A percentile compares a stretch with the other conserved stretches of the same genome.
Evolutionary conservation across 345 rosid species (phyloP).

Genomic region (Geranium brycei): DNA sequence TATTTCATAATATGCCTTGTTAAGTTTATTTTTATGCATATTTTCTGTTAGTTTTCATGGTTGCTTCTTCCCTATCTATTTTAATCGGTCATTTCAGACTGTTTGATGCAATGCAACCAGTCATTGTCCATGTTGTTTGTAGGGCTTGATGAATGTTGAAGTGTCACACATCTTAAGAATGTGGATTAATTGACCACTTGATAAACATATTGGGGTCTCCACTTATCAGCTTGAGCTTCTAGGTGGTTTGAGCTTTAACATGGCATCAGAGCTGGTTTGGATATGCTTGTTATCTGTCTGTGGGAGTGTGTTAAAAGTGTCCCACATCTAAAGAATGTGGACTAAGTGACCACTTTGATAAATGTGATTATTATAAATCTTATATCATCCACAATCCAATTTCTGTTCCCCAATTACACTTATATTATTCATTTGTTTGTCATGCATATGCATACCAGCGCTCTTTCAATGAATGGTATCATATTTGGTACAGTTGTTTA

Average conservation of each 20-base stretch:
- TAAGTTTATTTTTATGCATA: not conserved
- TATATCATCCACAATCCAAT: not conserved
- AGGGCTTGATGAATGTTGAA: not conserved
- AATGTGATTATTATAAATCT: not conserved
- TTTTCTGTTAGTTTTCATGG: not conserved
- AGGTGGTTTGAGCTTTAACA: too few relatives aligned
- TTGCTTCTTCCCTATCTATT: not conserved
- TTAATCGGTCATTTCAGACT: not conserved
- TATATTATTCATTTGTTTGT: too few relatives aligned
- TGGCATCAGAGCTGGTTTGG: too few relatives aligned
- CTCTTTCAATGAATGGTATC: not conserved
- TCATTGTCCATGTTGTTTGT: not conserved
- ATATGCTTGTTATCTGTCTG: too few relatives aligned
- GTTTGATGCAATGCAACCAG: not conserved
- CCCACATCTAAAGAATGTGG: too few relatives aligned
- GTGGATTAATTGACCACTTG: too few relatives aligned
- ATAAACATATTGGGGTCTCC: too few relatives aligned
- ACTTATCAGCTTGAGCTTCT: too few relatives aligned
- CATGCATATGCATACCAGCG: not conserved
- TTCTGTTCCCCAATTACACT: not conserved
- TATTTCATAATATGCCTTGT: not conserved
- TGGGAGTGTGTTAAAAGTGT: too few relatives aligned
- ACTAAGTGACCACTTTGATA: too few relatives aligned
- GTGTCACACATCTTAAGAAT: too few relatives aligned
- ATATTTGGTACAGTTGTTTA: too few relatives aligned